Evolutionary conservation across 2,329 filamentous ascomycete species (phyloP).

Genomic region (Paraconiothyrium brasiliense): DNA sequence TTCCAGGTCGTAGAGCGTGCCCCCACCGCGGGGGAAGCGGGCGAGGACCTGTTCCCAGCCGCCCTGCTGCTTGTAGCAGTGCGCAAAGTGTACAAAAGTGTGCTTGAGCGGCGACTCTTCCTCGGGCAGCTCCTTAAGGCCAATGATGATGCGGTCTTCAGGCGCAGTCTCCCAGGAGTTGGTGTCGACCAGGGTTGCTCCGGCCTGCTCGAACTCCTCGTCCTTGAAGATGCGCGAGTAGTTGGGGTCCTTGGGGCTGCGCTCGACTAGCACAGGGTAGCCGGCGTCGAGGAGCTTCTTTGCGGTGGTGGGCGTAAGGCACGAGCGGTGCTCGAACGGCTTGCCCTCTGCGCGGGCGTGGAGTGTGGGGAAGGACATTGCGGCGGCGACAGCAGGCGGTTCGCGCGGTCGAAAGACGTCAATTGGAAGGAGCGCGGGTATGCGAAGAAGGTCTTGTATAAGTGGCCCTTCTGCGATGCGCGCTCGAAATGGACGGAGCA

Average conservation of each 20-base stretch:
- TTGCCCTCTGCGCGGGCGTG: slow-evolving; percentile 55
- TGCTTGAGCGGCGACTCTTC: slow-evolving; percentile 50
- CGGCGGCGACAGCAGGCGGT: slow-evolving; percentile 1
- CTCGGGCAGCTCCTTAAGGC: slow-evolving; percentile 54
- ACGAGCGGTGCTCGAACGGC: slow-evolving; percentile 52
- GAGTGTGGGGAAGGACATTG: slow-evolving; percentile 50
- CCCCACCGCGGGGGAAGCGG: slow-evolving; percentile 79
- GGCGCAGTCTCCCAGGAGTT: slow-evolving; percentile 51
- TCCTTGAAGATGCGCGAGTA: slow-evolving; percentile 54
- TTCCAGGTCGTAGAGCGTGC: slow-evolving; percentile 84
- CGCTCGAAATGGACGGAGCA: slow-evolving; percentile 29
- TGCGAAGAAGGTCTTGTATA: slow-evolving; percentile 6
- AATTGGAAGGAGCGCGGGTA: slow-evolving; percentile 23
- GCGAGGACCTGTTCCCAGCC: slow-evolving; percentile 80
- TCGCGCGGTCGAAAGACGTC: slow-evolving; percentile 13
- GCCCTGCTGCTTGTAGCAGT: slow-evolving; percentile 55
- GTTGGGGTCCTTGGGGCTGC: slow-evolving; percentile 49
- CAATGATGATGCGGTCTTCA: slow-evolving; percentile 52
- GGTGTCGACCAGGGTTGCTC: slow-evolving; percentile 50
- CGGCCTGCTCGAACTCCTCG: slow-evolving; percentile 50
- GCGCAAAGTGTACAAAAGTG: slow-evolving; percentile 54
- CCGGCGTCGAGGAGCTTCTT: slow-evolving; percentile 53
- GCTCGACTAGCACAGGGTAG: slow-evolving; percentile 53
- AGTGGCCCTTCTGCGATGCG: slow-evolving; percentile 19
- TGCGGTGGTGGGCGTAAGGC: slow-evolving; percentile 51